Conservation (phyloP, 1,284 basidiomycete genomes). For the Xerocomus nothofagi region DNA sequence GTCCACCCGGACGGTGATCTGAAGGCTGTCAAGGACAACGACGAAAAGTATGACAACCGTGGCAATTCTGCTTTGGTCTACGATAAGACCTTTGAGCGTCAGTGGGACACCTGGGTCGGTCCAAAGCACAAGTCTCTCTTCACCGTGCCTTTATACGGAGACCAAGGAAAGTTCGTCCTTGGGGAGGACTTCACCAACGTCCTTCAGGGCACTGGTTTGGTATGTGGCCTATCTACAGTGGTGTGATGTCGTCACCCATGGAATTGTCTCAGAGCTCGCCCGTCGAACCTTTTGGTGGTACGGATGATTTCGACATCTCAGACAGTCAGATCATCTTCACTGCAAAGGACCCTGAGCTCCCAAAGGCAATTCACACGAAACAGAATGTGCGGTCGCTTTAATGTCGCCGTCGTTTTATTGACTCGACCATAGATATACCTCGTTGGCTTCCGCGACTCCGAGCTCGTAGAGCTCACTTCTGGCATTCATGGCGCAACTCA, state of each 20-base stretch:
- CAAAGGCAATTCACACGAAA: conserved; percentile 76
- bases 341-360: conserved; percentile 75
- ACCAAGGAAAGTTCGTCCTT: conserved; percentile 54
- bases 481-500: conserved; percentile 82
- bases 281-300: conserved; percentile 80
- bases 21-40: conserved; percentile 61
- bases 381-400: conserved; percentile 54
- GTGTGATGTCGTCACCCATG: conserved; percentile 6
- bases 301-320: conserved; percentile 77
- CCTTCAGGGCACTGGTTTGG: conserved; percentile 65
- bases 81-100: conserved; percentile 74
- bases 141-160: conserved; percentile 54
- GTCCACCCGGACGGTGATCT: conserved; percentile 77
- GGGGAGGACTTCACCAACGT: conserved; percentile 56
- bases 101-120: conserved; percentile 88
- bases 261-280: conserved; percentile 55
- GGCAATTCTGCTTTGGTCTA: conserved; percentile 78
- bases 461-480: conserved; percentile 69
- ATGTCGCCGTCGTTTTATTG: conserved; percentile 3
- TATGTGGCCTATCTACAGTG: conserved; percentile 33
- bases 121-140: conserved; percentile 74
- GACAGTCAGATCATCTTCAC: conserved; percentile 74
- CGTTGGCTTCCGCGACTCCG: conserved; percentile 48
- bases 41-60: conserved; percentile 69
- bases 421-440: conserved; percentile 58